Conservation (phyloP, 345 rosid species). For the Eucalyptus globulus region DNA sequence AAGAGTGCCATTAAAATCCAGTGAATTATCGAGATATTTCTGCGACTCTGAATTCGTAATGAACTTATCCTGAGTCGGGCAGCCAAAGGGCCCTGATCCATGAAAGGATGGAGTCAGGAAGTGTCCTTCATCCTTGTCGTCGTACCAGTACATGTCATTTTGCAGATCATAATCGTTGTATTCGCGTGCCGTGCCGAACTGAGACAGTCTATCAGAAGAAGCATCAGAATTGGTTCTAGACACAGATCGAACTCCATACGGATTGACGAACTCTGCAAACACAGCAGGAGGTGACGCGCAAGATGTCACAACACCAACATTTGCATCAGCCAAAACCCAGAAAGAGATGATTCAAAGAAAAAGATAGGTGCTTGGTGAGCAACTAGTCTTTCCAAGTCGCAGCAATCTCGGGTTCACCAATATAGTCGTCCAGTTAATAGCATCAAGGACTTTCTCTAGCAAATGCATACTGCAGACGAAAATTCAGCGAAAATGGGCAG, state of each 20-base stretch:
- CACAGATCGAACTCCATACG: constrained; percentile 64
- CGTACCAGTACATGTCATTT: constrained; percentile 43
- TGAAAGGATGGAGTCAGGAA: constrained; percentile 61
- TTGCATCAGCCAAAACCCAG: not conserved
- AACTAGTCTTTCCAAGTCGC: not conserved
- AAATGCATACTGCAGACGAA: not conserved
- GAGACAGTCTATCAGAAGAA: constrained; percentile 65
- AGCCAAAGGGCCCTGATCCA: constrained; percentile 42
- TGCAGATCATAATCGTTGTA: constrained; percentile 57
- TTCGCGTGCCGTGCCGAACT: constrained; percentile 81
- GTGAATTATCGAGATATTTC: constrained; percentile 10
- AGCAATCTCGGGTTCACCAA: not conserved
- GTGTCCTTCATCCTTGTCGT: constrained; percentile 54
- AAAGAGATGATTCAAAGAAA: not conserved
- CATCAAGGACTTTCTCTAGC: not conserved
- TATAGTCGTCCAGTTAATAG: not conserved
- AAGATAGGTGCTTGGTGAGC: not conserved
- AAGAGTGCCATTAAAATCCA: constrained; percentile 12
- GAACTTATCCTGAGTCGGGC: constrained; percentile 75
- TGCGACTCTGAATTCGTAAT: constrained; percentile 31
- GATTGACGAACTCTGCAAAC: constrained; percentile 71
- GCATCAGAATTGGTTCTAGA: constrained; percentile 41
- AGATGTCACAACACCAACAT: not conserved
- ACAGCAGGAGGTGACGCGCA: not conserved
- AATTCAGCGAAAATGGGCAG: not conserved